Conservation (phyloP, 495 filamentous ascomycete species). For the Apodospora peruviana region DNA sequence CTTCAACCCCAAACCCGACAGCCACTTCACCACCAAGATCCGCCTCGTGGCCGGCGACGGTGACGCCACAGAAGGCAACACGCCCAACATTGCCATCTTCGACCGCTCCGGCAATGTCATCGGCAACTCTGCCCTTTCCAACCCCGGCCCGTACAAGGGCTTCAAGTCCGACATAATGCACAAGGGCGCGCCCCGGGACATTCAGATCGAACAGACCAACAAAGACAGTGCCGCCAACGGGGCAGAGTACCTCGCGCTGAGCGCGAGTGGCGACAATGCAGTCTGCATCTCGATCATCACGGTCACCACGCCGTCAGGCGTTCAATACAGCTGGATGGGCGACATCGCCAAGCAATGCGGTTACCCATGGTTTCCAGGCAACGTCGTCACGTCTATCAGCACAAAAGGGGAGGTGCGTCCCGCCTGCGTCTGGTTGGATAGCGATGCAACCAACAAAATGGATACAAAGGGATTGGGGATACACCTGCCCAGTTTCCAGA, state of each 20-base stretch:
- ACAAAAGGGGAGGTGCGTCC: neutral
- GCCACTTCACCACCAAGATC: too few relatives aligned
- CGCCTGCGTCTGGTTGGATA: neutral
- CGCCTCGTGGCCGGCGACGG: too few relatives aligned
- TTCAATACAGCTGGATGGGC: neutral
- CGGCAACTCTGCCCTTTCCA: too few relatives aligned
- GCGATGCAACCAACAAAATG: neutral
- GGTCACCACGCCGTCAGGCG: neutral
- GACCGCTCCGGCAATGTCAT: too few relatives aligned
- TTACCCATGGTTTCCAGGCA: neutral
- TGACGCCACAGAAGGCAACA: too few relatives aligned
- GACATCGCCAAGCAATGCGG: neutral
- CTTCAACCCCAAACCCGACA: neutral
- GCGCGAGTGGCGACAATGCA: neutral
- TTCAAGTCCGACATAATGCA: too few relatives aligned
- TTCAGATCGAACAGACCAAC: neutral
- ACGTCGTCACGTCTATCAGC: neutral
- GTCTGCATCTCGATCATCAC: neutral
- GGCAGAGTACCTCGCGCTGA: neutral
- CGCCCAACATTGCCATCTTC: too few relatives aligned
- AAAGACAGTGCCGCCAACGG: neutral
- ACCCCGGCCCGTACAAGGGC: too few relatives aligned
- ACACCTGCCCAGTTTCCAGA: neutral
- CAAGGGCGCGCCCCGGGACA: too few relatives aligned
- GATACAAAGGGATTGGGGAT: neutral